Conservation (phyloP, 106 monocot species). For the Alisma plantagoaquatica region DNA sequence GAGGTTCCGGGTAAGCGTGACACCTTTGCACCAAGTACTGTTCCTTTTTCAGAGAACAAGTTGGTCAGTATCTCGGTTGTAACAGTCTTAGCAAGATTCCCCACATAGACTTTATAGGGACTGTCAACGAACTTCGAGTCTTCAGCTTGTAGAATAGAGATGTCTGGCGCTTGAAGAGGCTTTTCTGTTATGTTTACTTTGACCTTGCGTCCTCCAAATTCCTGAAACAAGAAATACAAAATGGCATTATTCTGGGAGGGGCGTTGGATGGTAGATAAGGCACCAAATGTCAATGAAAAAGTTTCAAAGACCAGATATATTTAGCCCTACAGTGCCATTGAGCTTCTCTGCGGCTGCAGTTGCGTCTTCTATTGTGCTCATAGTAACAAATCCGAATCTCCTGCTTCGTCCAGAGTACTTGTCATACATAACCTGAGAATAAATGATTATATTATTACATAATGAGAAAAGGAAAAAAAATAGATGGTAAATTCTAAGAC, state of each 20-base stretch:
- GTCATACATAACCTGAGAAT: slow-evolving; percentile 95
- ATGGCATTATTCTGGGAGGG: too few species aligned
- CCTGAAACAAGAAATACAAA: slow-evolving; percentile 24
- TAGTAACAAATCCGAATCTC: slow-evolving; percentile 90
- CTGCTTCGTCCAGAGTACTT: slow-evolving; percentile 87
- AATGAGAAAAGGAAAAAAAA: too few species aligned
- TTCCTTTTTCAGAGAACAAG: slow-evolving; percentile 82
- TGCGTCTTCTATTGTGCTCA: slow-evolving; percentile 73
- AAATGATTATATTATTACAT: too few species aligned
- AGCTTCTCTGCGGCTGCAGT: slow-evolving; percentile 77
- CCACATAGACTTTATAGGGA: slow-evolving; percentile 91
- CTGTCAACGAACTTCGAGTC: slow-evolving; percentile 81
- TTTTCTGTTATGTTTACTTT: slow-evolving; percentile 97
- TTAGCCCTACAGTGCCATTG: slow-evolving; percentile 46
- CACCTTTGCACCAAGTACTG: slow-evolving; percentile 75
- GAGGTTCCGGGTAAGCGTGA: slow-evolving; percentile 72
- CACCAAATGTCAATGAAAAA: background rate
- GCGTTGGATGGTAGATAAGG: too few species aligned
- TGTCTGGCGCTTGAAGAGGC: slow-evolving; percentile 38
- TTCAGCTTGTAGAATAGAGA: slow-evolving; percentile 46
- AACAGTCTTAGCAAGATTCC: slow-evolving; percentile 79
- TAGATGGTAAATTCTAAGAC: too few species aligned
- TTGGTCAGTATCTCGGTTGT: slow-evolving; percentile 56
- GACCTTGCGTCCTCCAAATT: slow-evolving; percentile 85
- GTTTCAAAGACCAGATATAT: background rate